Conservation (phyloP, 257 asterid genomes). For the Verbena officinalis region DNA sequence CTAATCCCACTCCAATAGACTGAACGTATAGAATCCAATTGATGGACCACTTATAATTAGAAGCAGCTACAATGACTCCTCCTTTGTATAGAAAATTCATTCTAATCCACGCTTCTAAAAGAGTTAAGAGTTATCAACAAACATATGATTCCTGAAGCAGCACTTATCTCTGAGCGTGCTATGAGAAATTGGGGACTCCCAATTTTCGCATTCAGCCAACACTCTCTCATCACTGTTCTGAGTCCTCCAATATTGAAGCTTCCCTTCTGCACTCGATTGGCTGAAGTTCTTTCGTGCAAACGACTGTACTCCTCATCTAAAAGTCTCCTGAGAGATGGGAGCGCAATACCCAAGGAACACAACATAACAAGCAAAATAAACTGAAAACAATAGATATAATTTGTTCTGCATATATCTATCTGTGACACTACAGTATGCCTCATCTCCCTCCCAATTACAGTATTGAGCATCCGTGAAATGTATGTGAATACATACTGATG, state of each 20-base stretch:
- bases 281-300: neutral
- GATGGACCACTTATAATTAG: constrained; percentile 23
- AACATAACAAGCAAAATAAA: constrained; percentile 18
- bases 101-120: neutral
- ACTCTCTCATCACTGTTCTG: neutral
- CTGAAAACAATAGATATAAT: neutral
- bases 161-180: constrained; percentile 32
- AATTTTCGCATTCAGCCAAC: constrained; percentile 25
- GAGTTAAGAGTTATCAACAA: neutral
- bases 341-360: constrained; percentile 6
- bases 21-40: constrained; percentile 37
- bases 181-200: constrained; percentile 39
- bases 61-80: too few relatives aligned
- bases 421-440: too few relatives aligned
- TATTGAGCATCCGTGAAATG: too few relatives aligned
- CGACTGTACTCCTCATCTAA: too few relatives aligned
- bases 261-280: neutral
- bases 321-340: too few relatives aligned
- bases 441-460: too few relatives aligned
- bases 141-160: constrained; percentile 15
- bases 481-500: too few relatives aligned
- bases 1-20: constrained; percentile 35
- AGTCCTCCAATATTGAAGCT: neutral
- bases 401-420: too few relatives aligned
- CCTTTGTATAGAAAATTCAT: neutral